phyloP scores from a whole-genome alignment of 2,329 filamentous ascomycete genomes.

The Diaporthe vaccinii region DNA sequence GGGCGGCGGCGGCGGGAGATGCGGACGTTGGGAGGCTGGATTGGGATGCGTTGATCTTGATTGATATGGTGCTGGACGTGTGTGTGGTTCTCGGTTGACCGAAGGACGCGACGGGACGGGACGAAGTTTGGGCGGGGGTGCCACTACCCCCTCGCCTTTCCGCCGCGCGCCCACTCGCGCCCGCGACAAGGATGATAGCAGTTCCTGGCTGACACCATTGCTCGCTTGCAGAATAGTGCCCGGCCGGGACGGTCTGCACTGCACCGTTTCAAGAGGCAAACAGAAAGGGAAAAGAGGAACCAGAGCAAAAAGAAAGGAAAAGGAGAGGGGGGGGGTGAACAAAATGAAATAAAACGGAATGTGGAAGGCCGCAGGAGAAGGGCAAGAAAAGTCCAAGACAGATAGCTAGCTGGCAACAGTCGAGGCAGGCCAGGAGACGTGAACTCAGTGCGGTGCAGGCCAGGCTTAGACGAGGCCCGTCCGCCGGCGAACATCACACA shows the following conservation, averaged over 20 bases:
- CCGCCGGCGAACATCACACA: conserved; percentile 6
- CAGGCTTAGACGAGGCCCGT: not conserved
- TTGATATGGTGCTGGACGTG: not conserved
- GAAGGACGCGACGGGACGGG: conserved; percentile 37
- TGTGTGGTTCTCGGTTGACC: conserved; percentile 17
- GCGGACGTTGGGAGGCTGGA: not conserved
- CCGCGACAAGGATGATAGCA: conserved; percentile 16
- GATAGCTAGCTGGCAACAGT: not conserved
- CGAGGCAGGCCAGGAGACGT: not conserved
- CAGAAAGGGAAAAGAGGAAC: not conserved
- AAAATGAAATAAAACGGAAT: too few species aligned
- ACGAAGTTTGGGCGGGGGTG: conserved; percentile 29
- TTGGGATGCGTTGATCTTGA: too few species aligned
- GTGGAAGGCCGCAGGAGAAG: not conserved
- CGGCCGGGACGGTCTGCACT: not conserved
- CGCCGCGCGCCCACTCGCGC: conserved; percentile 15
- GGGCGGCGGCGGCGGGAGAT: not conserved
- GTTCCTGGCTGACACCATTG: not conserved
- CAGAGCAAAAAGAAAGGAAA: not conserved
- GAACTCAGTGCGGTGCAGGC: not conserved
- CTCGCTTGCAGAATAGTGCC: conserved; percentile 4
- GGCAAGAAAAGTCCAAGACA: not conserved
- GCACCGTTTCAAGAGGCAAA: not conserved
- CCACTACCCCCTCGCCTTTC: not conserved
- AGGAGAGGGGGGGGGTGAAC: not conserved